Percentiles rank a stretch among this genome's conserved stretches.
Evolutionary conservation across 2,329 filamentous ascomycete species (phyloP).

Genomic region (Drechslera avenae): DNA sequence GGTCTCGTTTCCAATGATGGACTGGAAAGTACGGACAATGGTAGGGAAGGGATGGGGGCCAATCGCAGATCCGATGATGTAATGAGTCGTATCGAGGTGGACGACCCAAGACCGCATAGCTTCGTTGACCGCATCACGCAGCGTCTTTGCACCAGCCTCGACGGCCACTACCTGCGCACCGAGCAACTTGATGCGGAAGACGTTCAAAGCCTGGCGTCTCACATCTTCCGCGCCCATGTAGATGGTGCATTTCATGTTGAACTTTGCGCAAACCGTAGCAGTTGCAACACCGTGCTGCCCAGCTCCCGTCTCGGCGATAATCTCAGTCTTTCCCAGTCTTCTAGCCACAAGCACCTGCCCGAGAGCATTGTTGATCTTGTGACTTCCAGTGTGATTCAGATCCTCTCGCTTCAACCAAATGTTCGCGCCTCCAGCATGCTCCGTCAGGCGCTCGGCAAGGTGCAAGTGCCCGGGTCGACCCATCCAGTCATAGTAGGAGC

Average conservation of each 20-base stretch:
- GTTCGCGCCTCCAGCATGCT: constrained; percentile 87
- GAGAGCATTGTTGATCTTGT: constrained; percentile 99
- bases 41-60: constrained; percentile 97
- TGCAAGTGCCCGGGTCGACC: constrained; percentile 91
- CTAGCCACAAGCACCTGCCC: constrained; percentile 88
- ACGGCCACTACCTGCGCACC: constrained; percentile 92
- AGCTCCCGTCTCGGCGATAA: constrained; percentile 96
- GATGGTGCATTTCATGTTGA: constrained; percentile 96
- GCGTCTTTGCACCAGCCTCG: constrained; percentile 77
- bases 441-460: constrained; percentile 83
- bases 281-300: constrained; percentile 98
- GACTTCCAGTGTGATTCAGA: constrained; percentile 94
- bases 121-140: constrained; percentile 80
- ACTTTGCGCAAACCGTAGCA: constrained; percentile 96
- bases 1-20: constrained; percentile 92
- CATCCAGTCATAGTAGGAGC: constrained; percentile 97
- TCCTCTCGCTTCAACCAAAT: constrained; percentile 99
- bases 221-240: constrained; percentile 99
- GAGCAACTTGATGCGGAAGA: constrained; percentile 97
- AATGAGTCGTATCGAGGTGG: constrained; percentile 90
- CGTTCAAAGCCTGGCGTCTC: constrained; percentile 91
- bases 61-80: constrained; percentile 97
- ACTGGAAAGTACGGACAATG: constrained; percentile 97
- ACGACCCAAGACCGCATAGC: constrained; percentile 93
- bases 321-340: constrained; percentile 89